A percentile compares a stretch with the other conserved stretches of the same genome.
Conservation (phyloP, 108 stramenopile genomes). For the Nannochloropsis oceanica region DNA sequence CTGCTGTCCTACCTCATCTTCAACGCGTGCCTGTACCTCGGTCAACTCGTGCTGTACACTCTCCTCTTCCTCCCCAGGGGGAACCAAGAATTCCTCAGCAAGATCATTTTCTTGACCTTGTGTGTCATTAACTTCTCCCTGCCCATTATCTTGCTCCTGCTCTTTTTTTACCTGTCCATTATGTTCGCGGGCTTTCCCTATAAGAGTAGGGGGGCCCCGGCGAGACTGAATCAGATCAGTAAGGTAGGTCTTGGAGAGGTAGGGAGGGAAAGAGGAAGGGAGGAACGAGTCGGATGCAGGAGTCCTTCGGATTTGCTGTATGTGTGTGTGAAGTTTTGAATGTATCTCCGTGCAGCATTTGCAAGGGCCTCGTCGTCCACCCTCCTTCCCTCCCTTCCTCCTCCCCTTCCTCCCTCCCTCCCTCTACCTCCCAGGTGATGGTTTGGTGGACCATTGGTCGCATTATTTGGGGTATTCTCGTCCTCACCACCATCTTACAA, state of each 20-base stretch:
- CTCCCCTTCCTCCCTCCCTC: background rate
- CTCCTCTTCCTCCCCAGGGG: conserved; percentile 52
- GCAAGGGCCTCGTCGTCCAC: background rate
- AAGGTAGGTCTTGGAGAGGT: background rate
- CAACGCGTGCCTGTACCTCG: conserved; percentile 54
- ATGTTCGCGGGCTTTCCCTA: conserved; percentile 48
- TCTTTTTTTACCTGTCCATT: conserved; percentile 56
- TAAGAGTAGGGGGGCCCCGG: background rate
- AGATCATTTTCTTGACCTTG: conserved; percentile 52
- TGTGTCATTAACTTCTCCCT: conserved; percentile 55
- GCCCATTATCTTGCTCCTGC: conserved; percentile 46
- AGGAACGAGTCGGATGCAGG: background rate
- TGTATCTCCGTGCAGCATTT: background rate
- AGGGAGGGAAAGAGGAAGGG: background rate
- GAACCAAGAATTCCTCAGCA: conserved; percentile 24
- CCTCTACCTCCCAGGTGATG: conserved; percentile 5
- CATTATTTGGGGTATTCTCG: conserved; percentile 30
- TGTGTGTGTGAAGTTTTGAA: background rate
- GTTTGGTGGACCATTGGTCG: conserved; percentile 27
- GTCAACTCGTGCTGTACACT: conserved; percentile 56
- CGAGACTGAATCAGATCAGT: background rate
- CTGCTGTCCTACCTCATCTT: conserved; percentile 60
- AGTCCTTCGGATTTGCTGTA: background rate
- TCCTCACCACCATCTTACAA: conserved; percentile 18
- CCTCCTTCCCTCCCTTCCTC: background rate